Percentiles rank a stretch among this genome's conserved stretches.
Evolutionary conservation across 176 grass and related monocot species (phyloP).

Genomic region (Chloris gayana): DNA sequence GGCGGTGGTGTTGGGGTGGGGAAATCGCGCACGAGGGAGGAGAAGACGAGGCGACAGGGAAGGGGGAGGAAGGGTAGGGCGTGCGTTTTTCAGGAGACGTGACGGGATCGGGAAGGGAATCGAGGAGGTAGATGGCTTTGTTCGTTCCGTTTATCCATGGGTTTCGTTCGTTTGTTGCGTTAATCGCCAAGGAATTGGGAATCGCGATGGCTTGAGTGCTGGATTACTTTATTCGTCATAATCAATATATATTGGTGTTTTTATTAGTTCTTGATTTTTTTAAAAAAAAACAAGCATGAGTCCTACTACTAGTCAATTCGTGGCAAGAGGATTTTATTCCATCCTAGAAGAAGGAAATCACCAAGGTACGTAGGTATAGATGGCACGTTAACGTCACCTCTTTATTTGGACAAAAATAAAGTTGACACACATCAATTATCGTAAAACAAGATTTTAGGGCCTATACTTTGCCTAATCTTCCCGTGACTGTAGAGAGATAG

Average conservation of each 20-base stretch:
- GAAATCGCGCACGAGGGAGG: constrained; percentile 40
- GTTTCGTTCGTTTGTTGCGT: constrained; percentile 34
- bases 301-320: not conserved
- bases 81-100: constrained; percentile 45
- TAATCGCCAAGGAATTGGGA: constrained; percentile 39
- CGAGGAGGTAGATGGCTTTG: constrained; percentile 34
- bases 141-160: constrained; percentile 53
- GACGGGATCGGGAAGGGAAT: constrained; percentile 54
- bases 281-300: not conserved
- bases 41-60: not conserved
- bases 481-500: not conserved
- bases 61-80: not conserved
- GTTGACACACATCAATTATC: not conserved
- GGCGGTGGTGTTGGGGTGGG: constrained; percentile 4
- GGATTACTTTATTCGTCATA: not conserved
- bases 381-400: not conserved
- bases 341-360: not conserved
- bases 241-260: not conserved
- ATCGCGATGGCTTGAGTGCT: constrained; percentile 20
- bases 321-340: not conserved
- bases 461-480: not conserved
- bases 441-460: not conserved
- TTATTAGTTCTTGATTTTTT: not conserved
- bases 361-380: not conserved
- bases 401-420: not conserved